A percentile compares a stretch with the other conserved stretches of the same genome.
Conservation (phyloP, 73 alveolate genomes). For the Tetrahymena thermophila region DNA sequence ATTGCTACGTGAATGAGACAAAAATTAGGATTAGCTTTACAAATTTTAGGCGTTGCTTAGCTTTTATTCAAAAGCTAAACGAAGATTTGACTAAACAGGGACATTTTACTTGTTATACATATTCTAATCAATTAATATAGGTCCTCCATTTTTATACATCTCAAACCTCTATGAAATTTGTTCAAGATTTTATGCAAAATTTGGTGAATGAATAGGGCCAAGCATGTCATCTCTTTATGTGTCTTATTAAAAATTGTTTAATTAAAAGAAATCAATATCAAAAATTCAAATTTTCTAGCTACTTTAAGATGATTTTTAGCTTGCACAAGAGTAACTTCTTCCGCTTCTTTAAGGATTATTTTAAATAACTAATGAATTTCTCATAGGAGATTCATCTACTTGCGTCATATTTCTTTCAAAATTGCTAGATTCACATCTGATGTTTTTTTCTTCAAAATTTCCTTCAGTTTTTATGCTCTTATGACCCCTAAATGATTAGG, state of each 20-base stretch:
- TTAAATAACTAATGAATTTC: background rate
- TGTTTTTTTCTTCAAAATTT: background rate
- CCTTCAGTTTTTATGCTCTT: background rate
- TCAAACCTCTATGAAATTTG: background rate
- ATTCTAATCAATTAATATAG: background rate
- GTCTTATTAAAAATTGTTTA: background rate
- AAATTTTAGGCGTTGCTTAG: background rate
- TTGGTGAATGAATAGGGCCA: background rate
- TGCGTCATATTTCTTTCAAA: background rate
- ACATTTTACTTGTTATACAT: background rate
- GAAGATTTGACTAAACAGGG: background rate
- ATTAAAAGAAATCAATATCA: background rate
- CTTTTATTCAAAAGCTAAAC: background rate
- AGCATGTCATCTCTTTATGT: background rate
- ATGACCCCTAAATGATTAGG: background rate
- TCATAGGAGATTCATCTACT: background rate
- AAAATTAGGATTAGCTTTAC: background rate
- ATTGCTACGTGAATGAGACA: background rate
- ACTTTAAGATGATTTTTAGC: background rate
- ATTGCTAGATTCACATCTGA: background rate
- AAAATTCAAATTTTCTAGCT: background rate
- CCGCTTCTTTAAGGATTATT: background rate
- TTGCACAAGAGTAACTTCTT: background rate
- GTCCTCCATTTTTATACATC: background rate
- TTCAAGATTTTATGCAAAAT: background rate